Conservation (phyloP, 768 basidiomycete genomes). For the Pulveroboletus sp. region DNA sequence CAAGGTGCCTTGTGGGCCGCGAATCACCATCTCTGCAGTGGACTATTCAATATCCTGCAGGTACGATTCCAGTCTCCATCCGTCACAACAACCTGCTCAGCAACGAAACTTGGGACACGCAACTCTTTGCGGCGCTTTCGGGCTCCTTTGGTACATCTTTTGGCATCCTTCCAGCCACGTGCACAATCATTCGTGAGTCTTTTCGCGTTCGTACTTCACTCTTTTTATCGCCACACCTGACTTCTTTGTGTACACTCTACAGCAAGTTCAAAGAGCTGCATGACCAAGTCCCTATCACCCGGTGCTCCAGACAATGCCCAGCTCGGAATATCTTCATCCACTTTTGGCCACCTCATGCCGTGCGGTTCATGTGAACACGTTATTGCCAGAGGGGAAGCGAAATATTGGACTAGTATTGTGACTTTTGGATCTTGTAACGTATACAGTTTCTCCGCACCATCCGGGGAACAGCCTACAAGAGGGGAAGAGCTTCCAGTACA, state of each 20-base stretch:
- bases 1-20: constrained; percentile 34
- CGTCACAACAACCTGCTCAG: not conserved
- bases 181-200: constrained; percentile 36
- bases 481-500: constrained; percentile 33
- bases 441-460: constrained; percentile 38
- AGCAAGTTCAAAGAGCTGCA: constrained; percentile 31
- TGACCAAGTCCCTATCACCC: constrained; percentile 16
- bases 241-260: not conserved
- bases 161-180: constrained; percentile 36
- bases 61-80: constrained; percentile 28
- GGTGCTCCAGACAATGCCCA: constrained; percentile 29
- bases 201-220: not conserved
- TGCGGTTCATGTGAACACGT: constrained; percentile 48
- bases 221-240: not conserved
- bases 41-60: constrained; percentile 37
- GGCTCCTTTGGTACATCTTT: constrained; percentile 44
- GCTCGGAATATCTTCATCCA: constrained; percentile 1
- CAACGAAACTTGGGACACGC: constrained; percentile 33
- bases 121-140: constrained; percentile 42
- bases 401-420: constrained; percentile 43
- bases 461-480: constrained; percentile 40
- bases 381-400: constrained; percentile 43
- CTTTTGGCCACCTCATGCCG: not conserved
- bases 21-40: constrained; percentile 34
- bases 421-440: constrained; percentile 36